Evolutionary conservation across 495 filamentous ascomycete species (phyloP).

Genomic region (Aspergillus affinis): DNA sequence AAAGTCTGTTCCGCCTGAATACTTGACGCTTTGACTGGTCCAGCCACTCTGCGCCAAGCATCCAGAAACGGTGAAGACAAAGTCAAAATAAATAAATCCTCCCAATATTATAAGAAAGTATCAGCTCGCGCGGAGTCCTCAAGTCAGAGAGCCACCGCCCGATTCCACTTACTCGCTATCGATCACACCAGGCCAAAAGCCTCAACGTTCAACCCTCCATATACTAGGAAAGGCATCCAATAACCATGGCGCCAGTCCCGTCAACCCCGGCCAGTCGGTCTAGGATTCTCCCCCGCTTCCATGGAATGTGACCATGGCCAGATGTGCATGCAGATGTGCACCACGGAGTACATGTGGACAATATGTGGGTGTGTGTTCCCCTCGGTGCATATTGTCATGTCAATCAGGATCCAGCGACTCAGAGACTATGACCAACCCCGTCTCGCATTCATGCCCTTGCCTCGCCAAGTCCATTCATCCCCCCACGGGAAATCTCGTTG

Average conservation of each 20-base stretch:
- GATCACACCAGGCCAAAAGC: not conserved
- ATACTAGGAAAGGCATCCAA: slow-evolving; percentile 5
- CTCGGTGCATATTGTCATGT: not conserved
- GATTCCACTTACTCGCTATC: not conserved
- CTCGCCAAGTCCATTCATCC: not conserved
- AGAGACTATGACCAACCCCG: slow-evolving; percentile 2
- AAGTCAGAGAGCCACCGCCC: no score
- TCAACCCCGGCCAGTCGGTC: not conserved
- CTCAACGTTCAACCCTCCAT: not conserved
- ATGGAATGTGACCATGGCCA: slow-evolving; percentile 19
- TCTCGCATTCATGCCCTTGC: slow-evolving; percentile 9
- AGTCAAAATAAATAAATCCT: not conserved
- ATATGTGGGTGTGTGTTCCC: slow-evolving; percentile 5
- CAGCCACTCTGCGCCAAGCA: slow-evolving; percentile 21
- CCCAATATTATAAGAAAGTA: no score
- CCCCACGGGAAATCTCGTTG: not conserved
- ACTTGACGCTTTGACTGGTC: slow-evolving; percentile 18
- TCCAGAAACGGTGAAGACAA: not conserved
- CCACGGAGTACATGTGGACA: slow-evolving; percentile 8
- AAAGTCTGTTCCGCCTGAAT: slow-evolving; percentile 10
- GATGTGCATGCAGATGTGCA: slow-evolving; percentile 4
- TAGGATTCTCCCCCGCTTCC: slow-evolving; percentile 6
- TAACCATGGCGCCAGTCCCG: not conserved
- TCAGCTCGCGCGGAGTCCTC: slow-evolving; percentile 3
- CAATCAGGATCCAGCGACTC: not conserved